Percentiles rank a stretch among this genome's conserved stretches.
These are phyloP conservation scores for Erythrobasidium hasegawianum DNA, from an alignment of 1,284 basidiomycete species.

Conservation along the genomic window DNA sequence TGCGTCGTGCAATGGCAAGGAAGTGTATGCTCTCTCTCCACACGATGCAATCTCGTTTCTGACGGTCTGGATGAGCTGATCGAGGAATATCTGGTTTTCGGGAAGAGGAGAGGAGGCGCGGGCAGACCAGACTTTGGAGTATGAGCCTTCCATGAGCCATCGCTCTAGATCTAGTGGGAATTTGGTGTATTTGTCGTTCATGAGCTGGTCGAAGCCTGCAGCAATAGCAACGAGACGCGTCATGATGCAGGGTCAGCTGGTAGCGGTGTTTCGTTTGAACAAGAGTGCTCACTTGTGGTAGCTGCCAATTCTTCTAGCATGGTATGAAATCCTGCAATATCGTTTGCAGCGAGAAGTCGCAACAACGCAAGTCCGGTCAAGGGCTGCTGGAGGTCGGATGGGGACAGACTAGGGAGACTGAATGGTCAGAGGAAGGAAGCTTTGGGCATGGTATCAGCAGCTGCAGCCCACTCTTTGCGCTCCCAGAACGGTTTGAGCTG, in stretches of 20 bases:
- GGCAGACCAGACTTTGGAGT: slow-evolving; percentile 96
- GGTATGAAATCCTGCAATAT: slow-evolving; percentile 98
- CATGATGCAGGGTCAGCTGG: background rate
- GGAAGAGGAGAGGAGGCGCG: slow-evolving; percentile 59
- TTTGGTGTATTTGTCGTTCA: slow-evolving; percentile 36
- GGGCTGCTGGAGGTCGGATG: slow-evolving; percentile 78
- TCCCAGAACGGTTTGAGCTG: slow-evolving; percentile 38
- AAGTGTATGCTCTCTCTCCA: slow-evolving; percentile 83
- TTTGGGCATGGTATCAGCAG: no score
- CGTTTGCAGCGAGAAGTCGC: slow-evolving; percentile 88
- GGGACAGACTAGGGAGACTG: slow-evolving; percentile 64
- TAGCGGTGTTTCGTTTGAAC: no score
- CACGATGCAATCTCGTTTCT: slow-evolving; percentile 90
- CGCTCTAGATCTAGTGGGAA: slow-evolving; percentile 60
- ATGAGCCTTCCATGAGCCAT: slow-evolving; percentile 98
- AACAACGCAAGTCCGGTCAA: slow-evolving; percentile 91
- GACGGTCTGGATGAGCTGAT: slow-evolving; percentile 88
- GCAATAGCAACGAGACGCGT: background rate
- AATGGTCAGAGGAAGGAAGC: background rate
- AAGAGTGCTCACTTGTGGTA: slow-evolving; percentile 5
- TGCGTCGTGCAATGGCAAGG: slow-evolving; percentile 79
- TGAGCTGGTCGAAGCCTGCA: slow-evolving; percentile 4
- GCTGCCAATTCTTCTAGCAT: slow-evolving; percentile 80
- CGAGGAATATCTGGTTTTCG: slow-evolving; percentile 86
- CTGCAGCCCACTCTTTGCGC: background rate